phyloP scores from a whole-genome alignment of 1,284 basidiomycete genomes.

The Clitocybe nebularis region DNA sequence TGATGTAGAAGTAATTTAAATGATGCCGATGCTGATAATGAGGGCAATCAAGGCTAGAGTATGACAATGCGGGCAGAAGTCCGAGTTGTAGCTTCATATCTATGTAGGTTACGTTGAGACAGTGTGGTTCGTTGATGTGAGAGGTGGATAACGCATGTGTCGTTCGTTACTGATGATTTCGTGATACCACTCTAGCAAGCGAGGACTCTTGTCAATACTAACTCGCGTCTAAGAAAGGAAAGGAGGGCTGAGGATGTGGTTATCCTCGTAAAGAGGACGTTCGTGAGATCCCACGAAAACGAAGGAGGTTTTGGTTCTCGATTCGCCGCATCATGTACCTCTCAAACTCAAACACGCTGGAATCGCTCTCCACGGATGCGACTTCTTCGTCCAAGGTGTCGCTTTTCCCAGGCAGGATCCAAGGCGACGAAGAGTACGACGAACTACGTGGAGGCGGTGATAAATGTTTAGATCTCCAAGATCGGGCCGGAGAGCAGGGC shows the following conservation, averaged over 20 bases:
- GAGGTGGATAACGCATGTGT: neutral
- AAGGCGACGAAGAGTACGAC: constrained; percentile 29
- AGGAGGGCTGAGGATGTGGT: neutral
- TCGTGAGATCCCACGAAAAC: constrained; percentile 15
- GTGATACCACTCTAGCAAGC: no score
- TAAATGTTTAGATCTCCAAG: constrained; percentile 17
- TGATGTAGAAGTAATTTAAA: constrained; percentile 10
- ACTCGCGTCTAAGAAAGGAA: neutral
- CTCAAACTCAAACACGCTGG: constrained; percentile 29
- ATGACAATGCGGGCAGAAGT: no score
- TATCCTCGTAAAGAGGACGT: constrained; percentile 13
- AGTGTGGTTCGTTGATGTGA: no score
- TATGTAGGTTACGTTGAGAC: no score
- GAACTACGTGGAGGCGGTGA: constrained; percentile 28
- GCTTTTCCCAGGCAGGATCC: constrained; percentile 28
- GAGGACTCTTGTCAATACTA: no score
- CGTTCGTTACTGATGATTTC: no score
- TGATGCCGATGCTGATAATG: constrained; percentile 12
- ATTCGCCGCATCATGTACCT: constrained; percentile 32
- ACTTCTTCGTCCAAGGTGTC: constrained; percentile 24
- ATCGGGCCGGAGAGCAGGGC: constrained; percentile 12
- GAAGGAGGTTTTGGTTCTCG: constrained; percentile 26
- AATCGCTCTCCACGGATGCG: constrained; percentile 26
- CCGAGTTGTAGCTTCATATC: no score
- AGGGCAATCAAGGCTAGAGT: neutral